Conservation (phyloP, 805 yeast species). For the Candida piceae region DNA sequence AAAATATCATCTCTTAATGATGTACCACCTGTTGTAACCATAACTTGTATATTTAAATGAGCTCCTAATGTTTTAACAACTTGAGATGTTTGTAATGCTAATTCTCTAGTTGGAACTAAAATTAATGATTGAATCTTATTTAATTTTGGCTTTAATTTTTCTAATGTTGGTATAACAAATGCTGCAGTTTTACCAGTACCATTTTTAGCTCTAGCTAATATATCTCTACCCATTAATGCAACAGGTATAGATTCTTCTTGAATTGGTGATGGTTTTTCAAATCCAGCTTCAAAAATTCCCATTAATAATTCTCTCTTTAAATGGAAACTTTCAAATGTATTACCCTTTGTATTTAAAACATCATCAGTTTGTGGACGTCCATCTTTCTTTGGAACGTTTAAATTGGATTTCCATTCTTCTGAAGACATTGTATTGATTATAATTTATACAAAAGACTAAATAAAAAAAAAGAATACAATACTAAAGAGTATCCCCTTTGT, state of each 20-base stretch:
- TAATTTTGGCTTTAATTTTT: slow-evolving; percentile 77
- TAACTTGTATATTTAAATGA: slow-evolving; percentile 85
- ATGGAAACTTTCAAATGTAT: slow-evolving; percentile 85
- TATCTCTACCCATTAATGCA: slow-evolving; percentile 92
- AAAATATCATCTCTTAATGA: slow-evolving; percentile 88
- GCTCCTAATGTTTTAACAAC: slow-evolving; percentile 94
- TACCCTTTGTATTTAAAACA: slow-evolving; percentile 87
- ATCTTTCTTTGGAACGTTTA: slow-evolving; percentile 79
- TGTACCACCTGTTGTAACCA: slow-evolving; percentile 99
- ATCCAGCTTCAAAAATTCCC: slow-evolving; percentile 99
- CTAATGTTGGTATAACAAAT: slow-evolving; percentile 88
- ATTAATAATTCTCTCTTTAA: slow-evolving; percentile 88
- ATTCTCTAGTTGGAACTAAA: slow-evolving; percentile 95
- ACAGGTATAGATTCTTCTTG: slow-evolving; percentile 97
- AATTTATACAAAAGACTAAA: no score
- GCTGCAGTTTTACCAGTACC: slow-evolving; percentile 99
- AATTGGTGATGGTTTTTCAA: slow-evolving; percentile 96
- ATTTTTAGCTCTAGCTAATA: slow-evolving; percentile 95
- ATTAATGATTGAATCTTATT: slow-evolving; percentile 87
- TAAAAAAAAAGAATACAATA: no score
- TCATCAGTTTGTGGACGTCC: slow-evolving; percentile 97
- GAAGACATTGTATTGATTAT: slow-evolving; percentile 24
- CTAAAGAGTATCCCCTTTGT: neutral
- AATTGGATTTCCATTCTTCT: slow-evolving; percentile 64
- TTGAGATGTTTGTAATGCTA: slow-evolving; percentile 95